These are phyloP conservation scores for Colletotrichum theobromicola DNA, from an alignment of 2,329 filamentous ascomycete species.

Conservation along the genomic window DNA sequence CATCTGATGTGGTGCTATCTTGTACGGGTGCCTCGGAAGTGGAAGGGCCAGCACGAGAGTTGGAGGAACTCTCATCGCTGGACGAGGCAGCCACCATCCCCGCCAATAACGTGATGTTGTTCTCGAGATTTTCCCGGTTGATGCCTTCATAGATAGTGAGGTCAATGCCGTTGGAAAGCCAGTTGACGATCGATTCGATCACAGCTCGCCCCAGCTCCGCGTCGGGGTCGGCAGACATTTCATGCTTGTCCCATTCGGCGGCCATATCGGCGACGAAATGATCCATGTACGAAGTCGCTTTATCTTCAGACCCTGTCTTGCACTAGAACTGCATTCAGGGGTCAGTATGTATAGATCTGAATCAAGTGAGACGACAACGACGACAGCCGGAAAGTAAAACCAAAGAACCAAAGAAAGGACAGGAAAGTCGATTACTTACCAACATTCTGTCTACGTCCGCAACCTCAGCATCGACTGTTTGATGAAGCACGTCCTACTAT, in stretches of 20 bases:
- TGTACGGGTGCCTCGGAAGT: neutral
- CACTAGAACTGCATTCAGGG: neutral
- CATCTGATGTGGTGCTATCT: neutral
- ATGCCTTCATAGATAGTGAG: neutral
- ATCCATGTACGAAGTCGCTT: neutral
- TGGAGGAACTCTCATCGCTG: no score
- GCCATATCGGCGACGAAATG: neutral
- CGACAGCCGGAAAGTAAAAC: no score
- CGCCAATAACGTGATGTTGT: neutral
- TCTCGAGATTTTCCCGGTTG: neutral
- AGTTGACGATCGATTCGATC: neutral
- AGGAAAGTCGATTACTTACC: neutral
- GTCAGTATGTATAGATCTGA: neutral
- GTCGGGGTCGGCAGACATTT: neutral
- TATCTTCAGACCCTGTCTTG: neutral
- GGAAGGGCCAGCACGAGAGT: no score
- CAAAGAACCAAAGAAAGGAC: neutral
- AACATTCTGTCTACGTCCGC: neutral
- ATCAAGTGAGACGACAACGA: neutral
- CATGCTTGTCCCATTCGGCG: neutral
- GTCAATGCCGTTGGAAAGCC: neutral
- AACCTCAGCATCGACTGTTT: neutral
- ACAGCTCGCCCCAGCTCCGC: neutral
- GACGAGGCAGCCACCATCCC: no score
- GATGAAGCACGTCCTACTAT: neutral